Evolutionary conservation across 208 protist genomes (phyloP).

Genomic region (Herpetomonas muscarum): DNA sequence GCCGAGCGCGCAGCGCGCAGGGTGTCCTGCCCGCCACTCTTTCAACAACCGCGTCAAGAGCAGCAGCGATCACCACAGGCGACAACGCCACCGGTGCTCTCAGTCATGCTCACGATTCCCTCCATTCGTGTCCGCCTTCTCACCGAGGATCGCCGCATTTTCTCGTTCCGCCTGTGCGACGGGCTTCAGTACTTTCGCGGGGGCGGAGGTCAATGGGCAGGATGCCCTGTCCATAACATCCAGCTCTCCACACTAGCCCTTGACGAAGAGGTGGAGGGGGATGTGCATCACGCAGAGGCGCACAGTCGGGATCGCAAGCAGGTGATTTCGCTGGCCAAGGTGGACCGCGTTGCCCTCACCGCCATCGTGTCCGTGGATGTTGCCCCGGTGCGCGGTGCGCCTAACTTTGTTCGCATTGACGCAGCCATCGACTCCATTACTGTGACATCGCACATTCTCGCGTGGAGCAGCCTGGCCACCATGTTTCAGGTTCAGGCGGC

Average conservation of each 20-base stretch:
- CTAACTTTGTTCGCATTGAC: conserved; percentile 3
- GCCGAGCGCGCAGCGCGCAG: too few species aligned
- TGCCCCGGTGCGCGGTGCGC: not conserved
- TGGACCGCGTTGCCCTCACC: conserved; percentile 1
- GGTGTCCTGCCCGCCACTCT: not conserved
- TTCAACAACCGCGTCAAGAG: not conserved
- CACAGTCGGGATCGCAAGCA: too few species aligned
- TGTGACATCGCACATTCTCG: not conserved
- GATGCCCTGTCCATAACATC: conserved; percentile 4
- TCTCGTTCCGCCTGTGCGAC: conserved; percentile 7
- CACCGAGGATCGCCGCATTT: conserved; percentile 4
- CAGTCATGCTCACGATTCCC: conserved; percentile 20
- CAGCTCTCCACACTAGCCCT: conserved; percentile 3
- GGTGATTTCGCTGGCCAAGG: not conserved
- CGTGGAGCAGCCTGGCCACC: not conserved
- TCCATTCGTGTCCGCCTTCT: conserved; percentile 7
- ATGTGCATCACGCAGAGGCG: too few species aligned
- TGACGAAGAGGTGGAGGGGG: not conserved
- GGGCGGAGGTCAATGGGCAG: conserved; percentile 17
- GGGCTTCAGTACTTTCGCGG: conserved; percentile 25
- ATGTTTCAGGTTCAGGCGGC: not conserved
- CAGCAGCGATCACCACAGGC: not conserved
- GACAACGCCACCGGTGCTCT: conserved; percentile 2
- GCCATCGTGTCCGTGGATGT: not conserved
- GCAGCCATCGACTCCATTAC: not conserved